Base-by-base conservation (phyloP, 768 basidiomycete species). In the Russula olivacea region DNA sequence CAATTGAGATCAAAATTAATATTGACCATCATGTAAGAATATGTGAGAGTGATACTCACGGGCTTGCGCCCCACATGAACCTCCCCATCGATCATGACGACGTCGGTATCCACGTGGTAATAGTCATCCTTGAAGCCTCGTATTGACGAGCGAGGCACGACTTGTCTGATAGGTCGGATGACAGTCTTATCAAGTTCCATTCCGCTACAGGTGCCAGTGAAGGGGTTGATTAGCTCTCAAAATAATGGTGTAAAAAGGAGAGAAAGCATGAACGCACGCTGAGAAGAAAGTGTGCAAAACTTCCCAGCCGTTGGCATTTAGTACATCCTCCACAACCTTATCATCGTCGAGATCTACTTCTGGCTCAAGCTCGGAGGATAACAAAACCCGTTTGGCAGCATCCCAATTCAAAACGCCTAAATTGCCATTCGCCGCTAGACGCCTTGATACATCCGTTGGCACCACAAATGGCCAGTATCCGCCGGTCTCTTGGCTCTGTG, bases 111-210 rank as follows among this genome's bases (percentile, higher is more conserved):
- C 48, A 72, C 53, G 23, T 68, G 56, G 54, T 67, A 65, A 49
- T 72, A 80, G 61, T 80, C 79, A 30, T 80, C 79, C 30, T 69
- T 64, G 48, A 74, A 74, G 19, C 79, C 79, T 14, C 74, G 73
- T 63, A 80, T 72, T 0, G 72, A 70, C 41, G 70, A 68, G 32
- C 72, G 73, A 14, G 71, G 75, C 11, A 70, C 73, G 58, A 76
- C 74, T 67, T 78, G 74, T 47, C 68, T 72, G 57, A 77, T 69
- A 6, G 78, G 77, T 48, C 66, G 69, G 17, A 76, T 74, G 30
- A 79, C 74, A 15, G 74, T 74, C 67, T 79, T 78, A 15, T 76
- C 73, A 64, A 66, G 75, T 21, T 80, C 79, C 74, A 75, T 74
- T 15, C 74, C 73, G 14, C 74, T 70, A 34, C 43, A 21, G n/a